phyloP scores from a whole-genome alignment of 164 flowering plant species.

The Brasenia schreberi region DNA sequence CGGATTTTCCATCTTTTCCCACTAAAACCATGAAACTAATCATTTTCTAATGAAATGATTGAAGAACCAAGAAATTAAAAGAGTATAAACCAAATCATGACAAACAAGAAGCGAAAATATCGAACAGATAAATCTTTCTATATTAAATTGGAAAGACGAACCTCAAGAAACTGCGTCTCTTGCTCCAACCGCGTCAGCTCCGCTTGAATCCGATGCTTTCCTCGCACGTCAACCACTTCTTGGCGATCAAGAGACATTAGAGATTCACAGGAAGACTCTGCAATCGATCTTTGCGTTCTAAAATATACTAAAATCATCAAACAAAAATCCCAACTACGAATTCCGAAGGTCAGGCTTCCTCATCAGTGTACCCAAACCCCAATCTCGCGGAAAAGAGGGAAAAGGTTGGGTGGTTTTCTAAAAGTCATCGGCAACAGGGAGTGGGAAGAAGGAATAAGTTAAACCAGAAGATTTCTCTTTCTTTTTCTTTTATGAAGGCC shows the following conservation, averaged over 20 bases:
- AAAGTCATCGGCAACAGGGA: too few relatives aligned
- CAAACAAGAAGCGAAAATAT: neutral
- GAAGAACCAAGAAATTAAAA: neutral
- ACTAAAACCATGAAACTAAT: neutral
- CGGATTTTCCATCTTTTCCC: neutral
- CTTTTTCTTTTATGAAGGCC: too few relatives aligned
- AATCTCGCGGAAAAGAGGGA: too few relatives aligned
- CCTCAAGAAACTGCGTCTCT: constrained; percentile 71
- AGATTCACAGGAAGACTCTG: neutral
- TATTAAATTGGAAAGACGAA: constrained; percentile 7
- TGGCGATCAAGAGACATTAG: neutral
- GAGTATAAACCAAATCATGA: too few relatives aligned
- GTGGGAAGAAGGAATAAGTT: too few relatives aligned
- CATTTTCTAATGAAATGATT: neutral
- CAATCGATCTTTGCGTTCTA: neutral
- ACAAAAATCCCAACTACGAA: too few relatives aligned
- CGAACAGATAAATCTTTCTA: too few relatives aligned
- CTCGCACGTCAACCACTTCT: constrained; percentile 33
- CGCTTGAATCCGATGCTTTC: constrained; percentile 76
- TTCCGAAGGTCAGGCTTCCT: too few relatives aligned
- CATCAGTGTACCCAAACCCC: too few relatives aligned
- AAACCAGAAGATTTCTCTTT: too few relatives aligned
- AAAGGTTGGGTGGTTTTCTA: too few relatives aligned
- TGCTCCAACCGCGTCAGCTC: constrained; percentile 81
- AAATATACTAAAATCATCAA: too few relatives aligned